Base-by-base conservation (phyloP, 1,139 yeast species). In the Candida smagusa region DNA sequence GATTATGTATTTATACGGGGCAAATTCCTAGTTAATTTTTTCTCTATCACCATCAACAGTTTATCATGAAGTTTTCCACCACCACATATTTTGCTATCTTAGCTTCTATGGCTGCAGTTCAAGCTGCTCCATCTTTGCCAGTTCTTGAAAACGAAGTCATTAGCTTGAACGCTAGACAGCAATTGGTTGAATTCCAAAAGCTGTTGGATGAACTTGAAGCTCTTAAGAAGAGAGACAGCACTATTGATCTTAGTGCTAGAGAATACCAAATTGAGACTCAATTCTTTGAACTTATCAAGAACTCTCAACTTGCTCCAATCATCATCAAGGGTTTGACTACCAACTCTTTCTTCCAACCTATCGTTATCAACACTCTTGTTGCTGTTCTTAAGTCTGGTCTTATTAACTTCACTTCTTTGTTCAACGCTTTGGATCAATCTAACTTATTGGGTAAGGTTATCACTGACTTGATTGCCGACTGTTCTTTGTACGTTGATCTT, bases 381-480 rank as follows among this genome's bases (percentile, higher is more conserved):
- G 44, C 59, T 12, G 64, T 64, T 9, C 54, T 63, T 43, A 57
- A 62, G 46, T 55, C 66, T 33, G 70, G 69, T 31, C 40, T 55
- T 13, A 49, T 65, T 39, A 56, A 63, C 45, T 55, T 62, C 50
- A 54, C 62, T 28, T 46, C 67, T 9, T 52, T 70, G 37, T 65
- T 70, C 47, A 45, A 56, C 32, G 70, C 69, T 23, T 65, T 69
- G 50, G 71, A 64, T 43, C 54, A 65, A 43, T 65, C 72, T 19
- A 63, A 62, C 36, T 63, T 70, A 47, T 58, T 68, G 29, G 61
- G 57, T 12, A 56, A 58, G 16, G 70, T 67, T 22, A 48, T 67
- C 30, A 59, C 65, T 42, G 68, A 67, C 35, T 62, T 69, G 41
- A 65, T 70, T 45, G 50, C 64, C 37, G 72, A 69, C 50, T 70